Conservation (phyloP, 1,139 yeast genomes). For the Kodamaea ohmeri region DNA sequence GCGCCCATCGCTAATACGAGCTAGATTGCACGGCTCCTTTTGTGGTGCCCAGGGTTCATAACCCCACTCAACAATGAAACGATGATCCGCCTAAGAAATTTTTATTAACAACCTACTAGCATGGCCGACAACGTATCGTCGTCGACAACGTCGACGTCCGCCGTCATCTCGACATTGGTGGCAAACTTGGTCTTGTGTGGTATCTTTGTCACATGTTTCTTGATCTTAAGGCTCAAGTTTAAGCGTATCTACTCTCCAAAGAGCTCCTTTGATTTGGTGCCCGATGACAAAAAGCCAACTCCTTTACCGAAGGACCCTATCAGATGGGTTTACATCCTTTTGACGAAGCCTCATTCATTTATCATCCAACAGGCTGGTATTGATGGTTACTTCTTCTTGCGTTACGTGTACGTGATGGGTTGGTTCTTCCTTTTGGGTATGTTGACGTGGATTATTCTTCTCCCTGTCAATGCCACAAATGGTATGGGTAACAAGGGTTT, state of each 20-base stretch:
- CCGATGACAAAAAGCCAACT: conserved; percentile 59
- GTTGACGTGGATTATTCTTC: conserved; percentile 52
- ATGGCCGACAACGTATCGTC: conserved; percentile 18
- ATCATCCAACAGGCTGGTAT: conserved; percentile 70
- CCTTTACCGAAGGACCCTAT: conserved; percentile 62
- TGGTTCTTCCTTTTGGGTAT: conserved; percentile 39
- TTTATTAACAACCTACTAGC: conserved; percentile 5
- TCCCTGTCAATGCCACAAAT: conserved; percentile 63
- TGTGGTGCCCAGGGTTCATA: no score
- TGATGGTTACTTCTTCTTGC: conserved; percentile 69
- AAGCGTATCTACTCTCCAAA: conserved; percentile 70
- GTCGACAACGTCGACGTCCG: conserved; percentile 55
- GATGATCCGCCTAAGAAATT: neutral
- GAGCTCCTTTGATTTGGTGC: conserved; percentile 54
- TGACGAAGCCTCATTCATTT: conserved; percentile 62
- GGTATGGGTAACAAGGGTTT: conserved; percentile 62
- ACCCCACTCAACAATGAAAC: neutral
- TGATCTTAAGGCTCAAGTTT: conserved; percentile 52
- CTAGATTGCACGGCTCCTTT: neutral
- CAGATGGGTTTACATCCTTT: conserved; percentile 56
- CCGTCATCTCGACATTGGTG: conserved; percentile 59
- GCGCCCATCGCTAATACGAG: neutral
- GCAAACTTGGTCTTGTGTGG: conserved; percentile 56
- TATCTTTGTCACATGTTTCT: conserved; percentile 50
- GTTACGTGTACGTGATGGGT: conserved; percentile 52